Percentiles rank a stretch among this genome's conserved stretches.
phyloP scores from a whole-genome alignment of 352 stramenopile species.

The Pythium utonaiense region DNA sequence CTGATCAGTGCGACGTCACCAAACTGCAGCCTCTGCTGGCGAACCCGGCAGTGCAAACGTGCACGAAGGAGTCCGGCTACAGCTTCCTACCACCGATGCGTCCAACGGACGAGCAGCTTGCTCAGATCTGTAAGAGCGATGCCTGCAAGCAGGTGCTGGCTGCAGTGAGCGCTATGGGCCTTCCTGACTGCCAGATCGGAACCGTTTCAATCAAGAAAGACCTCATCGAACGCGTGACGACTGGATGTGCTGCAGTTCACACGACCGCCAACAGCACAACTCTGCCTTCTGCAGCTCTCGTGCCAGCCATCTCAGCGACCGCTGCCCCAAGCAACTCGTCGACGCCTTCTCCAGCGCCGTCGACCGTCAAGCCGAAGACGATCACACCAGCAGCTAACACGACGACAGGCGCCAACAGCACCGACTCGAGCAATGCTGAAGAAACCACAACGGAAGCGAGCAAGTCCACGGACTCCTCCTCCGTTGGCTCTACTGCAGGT shows the following conservation, averaged over 20 bases:
- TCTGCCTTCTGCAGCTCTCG: not conserved
- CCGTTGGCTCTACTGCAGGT: not conserved
- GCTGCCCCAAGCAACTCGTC: not conserved
- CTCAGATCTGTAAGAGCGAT: slow-evolving; percentile 18
- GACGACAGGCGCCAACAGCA: slow-evolving; percentile 1
- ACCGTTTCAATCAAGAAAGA: slow-evolving; percentile 16
- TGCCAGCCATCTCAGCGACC: not conserved
- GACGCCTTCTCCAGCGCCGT: not conserved
- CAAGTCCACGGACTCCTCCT: not conserved
- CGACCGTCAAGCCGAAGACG: not conserved
- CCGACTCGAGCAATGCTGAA: not conserved
- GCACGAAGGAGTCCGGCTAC: slow-evolving; percentile 14
- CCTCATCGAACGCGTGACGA: slow-evolving; percentile 14
- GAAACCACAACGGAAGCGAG: not conserved
- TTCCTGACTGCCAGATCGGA: slow-evolving; percentile 21
- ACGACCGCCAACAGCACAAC: not conserved
- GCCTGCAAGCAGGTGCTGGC: slow-evolving; percentile 18
- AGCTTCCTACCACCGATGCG: slow-evolving; percentile 13
- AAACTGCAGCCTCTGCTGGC: slow-evolving; percentile 13
- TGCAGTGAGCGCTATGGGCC: slow-evolving; percentile 2
- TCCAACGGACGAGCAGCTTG: slow-evolving; percentile 20
- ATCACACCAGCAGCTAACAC: not conserved
- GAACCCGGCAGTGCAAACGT: slow-evolving; percentile 13
- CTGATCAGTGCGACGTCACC: slow-evolving; percentile 12
- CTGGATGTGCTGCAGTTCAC: slow-evolving; percentile 7